A percentile compares a stretch with the other conserved stretches of the same genome.
Conservation (phyloP, 164 flowering plant species). For the Chimonanthus praecox region DNA sequence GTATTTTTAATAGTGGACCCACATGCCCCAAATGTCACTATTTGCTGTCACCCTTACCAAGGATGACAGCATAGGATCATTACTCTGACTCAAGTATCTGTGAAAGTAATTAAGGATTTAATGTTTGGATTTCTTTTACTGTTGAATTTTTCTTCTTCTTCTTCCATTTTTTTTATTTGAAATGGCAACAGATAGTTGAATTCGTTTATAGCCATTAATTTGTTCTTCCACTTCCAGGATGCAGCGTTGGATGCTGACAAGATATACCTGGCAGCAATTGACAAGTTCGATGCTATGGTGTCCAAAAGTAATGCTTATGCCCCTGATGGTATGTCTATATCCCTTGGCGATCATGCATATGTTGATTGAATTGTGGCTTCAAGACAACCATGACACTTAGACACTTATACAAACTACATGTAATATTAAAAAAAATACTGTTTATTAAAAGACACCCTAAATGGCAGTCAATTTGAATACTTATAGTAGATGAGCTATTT, state of each 20-base stretch:
- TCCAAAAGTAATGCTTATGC: conserved; percentile 67
- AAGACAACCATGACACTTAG: background rate
- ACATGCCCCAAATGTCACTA: no score
- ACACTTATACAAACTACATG: background rate
- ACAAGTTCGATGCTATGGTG: conserved; percentile 95
- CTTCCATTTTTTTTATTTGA: no score
- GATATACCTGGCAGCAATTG: conserved; percentile 85
- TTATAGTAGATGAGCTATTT: no score
- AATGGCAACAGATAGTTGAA: background rate
- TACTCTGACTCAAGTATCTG: no score
- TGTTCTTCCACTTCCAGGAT: conserved; percentile 43
- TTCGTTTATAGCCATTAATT: background rate
- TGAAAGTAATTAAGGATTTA: no score
- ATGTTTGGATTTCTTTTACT: no score
- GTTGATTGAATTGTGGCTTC: background rate
- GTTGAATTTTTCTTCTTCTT: background rate
- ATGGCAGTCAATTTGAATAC: no score
- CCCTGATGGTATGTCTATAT: conserved; percentile 63
- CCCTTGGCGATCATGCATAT: background rate
- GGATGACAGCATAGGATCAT: no score
- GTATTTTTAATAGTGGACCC: no score
- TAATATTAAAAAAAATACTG: no score
- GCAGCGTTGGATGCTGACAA: conserved; percentile 90
- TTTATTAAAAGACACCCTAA: no score
- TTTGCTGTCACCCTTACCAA: no score